A percentile compares a stretch with the other conserved stretches of the same genome.
These are phyloP conservation scores for Musa balbisiana DNA, from an alignment of 202 grass and related monocot species.

Conservation along the genomic window DNA sequence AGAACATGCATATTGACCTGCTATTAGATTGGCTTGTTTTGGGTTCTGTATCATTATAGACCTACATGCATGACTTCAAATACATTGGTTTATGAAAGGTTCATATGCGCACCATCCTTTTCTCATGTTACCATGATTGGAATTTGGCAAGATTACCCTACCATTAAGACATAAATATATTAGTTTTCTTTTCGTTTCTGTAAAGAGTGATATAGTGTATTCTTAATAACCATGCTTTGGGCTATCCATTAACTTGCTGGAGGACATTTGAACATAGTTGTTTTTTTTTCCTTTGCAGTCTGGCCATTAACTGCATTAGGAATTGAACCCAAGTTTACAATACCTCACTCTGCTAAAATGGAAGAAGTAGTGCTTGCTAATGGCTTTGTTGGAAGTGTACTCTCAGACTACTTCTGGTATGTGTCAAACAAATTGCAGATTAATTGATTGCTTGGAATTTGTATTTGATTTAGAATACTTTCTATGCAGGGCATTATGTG, in stretches of 20 bases:
- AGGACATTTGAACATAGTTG: not conserved
- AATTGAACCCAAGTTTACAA: constrained; percentile 85
- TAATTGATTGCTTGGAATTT: not conserved
- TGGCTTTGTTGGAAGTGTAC: constrained; percentile 79
- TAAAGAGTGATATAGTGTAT: not conserved
- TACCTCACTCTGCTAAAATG: constrained; percentile 87
- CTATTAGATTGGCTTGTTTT: no score
- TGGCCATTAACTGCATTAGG: constrained; percentile 89
- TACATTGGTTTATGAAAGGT: no score
- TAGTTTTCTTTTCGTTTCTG: no score
- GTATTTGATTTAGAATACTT: not conserved
- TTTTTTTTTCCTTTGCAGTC: constrained; percentile 40
- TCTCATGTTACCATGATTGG: no score
- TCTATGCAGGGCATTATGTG: constrained; percentile 70
- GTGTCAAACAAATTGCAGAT: constrained; percentile 7
- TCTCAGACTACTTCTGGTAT: constrained; percentile 97
- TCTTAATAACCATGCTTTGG: not conserved
- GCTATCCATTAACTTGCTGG: not conserved
- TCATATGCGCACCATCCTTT: no score
- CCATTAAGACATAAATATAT: no score
- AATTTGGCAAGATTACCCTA: no score
- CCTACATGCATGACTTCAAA: no score
- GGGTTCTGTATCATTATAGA: no score
- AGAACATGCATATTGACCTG: no score
- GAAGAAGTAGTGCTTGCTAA: constrained; percentile 95